phyloP scores from a whole-genome alignment of 768 basidiomycete genomes.

The Hypholoma sublateritium region DNA sequence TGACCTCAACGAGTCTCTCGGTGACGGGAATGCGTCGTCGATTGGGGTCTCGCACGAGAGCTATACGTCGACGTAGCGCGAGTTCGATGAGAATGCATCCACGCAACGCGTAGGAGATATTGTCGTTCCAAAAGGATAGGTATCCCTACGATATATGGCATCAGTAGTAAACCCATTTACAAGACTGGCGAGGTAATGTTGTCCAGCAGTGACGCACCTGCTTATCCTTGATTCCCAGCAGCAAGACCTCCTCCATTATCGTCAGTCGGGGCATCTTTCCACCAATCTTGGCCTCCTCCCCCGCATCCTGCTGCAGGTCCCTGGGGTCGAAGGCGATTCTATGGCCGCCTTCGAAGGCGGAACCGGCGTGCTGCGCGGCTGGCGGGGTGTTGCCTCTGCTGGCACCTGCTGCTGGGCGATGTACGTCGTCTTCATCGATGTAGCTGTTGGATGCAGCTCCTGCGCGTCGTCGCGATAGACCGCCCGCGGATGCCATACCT shows the following conservation, averaged over 20 bases:
- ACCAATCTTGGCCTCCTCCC: constrained; percentile 59
- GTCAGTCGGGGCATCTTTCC: constrained; percentile 84
- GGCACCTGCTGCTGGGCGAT: constrained; percentile 2
- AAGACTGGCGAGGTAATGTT: not conserved
- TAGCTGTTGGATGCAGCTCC: constrained; percentile 29
- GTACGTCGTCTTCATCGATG: constrained; percentile 16
- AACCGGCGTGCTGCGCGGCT: constrained; percentile 59
- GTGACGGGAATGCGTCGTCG: constrained; percentile 71
- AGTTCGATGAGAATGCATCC: constrained; percentile 98
- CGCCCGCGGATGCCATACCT: constrained; percentile 45
- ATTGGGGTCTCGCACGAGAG: constrained; percentile 81
- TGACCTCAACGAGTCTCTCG: constrained; percentile 87
- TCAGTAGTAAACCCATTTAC: constrained; percentile 2
- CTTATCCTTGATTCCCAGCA: constrained; percentile 95
- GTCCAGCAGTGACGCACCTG: constrained; percentile 54
- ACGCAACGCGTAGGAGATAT: constrained; percentile 97
- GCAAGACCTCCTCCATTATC: constrained; percentile 94
- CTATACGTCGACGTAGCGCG: constrained; percentile 92
- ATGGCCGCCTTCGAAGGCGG: constrained; percentile 82
- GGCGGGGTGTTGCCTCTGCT: constrained; percentile 17
- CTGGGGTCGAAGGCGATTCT: constrained; percentile 94
- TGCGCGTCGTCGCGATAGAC: constrained; percentile 60
- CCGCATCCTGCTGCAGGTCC: constrained; percentile 73
- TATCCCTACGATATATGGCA: constrained; percentile 56
- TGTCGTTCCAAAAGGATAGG: constrained; percentile 99